A percentile compares a stretch with the other conserved stretches of the same genome.
These are phyloP conservation scores for Teratosphaeria viscida DNA, from an alignment of 2,329 filamentous ascomycete genomes.

Conservation along the genomic window DNA sequence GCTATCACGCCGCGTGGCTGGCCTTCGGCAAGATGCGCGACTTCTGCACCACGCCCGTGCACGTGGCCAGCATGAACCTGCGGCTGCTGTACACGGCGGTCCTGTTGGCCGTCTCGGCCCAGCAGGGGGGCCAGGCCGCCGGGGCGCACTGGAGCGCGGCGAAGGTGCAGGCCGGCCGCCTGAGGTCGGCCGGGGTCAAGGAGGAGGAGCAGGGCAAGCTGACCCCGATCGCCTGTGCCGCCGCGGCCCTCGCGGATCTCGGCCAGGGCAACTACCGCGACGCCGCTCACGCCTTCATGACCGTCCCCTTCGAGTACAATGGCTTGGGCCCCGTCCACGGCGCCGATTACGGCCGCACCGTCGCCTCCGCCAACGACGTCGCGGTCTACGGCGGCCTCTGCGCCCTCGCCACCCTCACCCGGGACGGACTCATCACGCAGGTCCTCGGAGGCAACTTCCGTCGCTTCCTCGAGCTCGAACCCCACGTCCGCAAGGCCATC, in stretches of 20 bases:
- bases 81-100: constrained; percentile 67
- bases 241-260: constrained; percentile 52
- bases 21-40: constrained; percentile 81
- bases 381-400: constrained; percentile 86
- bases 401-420: constrained; percentile 80
- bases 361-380: constrained; percentile 76
- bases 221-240: constrained; percentile 55
- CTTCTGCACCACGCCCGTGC: constrained; percentile 71
- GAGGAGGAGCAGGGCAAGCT: constrained; percentile 48
- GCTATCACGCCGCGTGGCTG: constrained; percentile 61
- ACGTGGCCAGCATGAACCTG: constrained; percentile 72
- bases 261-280: constrained; percentile 47
- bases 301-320: constrained; percentile 44
- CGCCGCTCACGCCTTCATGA: constrained; percentile 63
- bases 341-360: constrained; percentile 53
- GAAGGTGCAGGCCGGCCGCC: constrained; percentile 45
- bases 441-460: constrained; percentile 83
- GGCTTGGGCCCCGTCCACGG: constrained; percentile 33
- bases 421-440: constrained; percentile 58
- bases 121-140: constrained; percentile 25
- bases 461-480: constrained; percentile 80
- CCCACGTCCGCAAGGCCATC: constrained; percentile 86
- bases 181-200: constrained; percentile 35
- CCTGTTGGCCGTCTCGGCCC: constrained; percentile 57
- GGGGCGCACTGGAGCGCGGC: constrained; percentile 44